Evolutionary conservation across 2,329 filamentous ascomycete genomes (phyloP), one percentile per base, ranked within the genome.

Genomic region (Aspergillus sp.): DNA sequence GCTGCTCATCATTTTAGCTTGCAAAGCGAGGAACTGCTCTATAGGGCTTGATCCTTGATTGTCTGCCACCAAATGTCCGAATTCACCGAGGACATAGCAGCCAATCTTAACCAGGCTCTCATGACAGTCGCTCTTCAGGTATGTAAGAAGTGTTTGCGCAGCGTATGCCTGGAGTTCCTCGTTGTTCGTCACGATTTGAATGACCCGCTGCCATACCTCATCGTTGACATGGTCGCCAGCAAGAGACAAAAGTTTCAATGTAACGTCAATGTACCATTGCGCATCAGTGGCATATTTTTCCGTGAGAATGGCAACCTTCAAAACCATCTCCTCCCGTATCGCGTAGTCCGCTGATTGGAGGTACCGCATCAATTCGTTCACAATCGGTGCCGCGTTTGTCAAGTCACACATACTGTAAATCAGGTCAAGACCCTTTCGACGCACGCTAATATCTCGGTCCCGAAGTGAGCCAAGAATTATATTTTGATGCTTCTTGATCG

Each of bases 331-430:
- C 78, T 99, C 96, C 62, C 96, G 87, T 68, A 99, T 97, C 5
- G 93, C 93, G 74, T 96, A 99, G 75, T 99, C 95, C 48, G 95
- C 95, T 56, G 91, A 96, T 70, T 97, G 93, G 8, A 99, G 84
- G 74, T 97, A 98, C 65, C 93, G 91, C 53, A 99, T 79, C 51
- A 99, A 86, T 77, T 99, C 95, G 59, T 90, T 89, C 40, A 99
- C 95, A 64, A 99, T 96, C 9, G 91, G 88, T 63, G 91, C 90
- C 7, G 95, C 92, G 75, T 99, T 99, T n/a, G 88, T 88, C 35
- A 90, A 86, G 75, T 99, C 95, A 74, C 96, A 99, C 95, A 99
- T 99, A 85, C 95, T 99, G 84, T 99, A 99, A 35, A 99, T 84
- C 56, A 99, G 79, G 76, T 99, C 96, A 48, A 99, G 83, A 58